phyloP scores from a whole-genome alignment of 192 early-diverging fungal genomes.

The Coemansia nantahalensis region DNA sequence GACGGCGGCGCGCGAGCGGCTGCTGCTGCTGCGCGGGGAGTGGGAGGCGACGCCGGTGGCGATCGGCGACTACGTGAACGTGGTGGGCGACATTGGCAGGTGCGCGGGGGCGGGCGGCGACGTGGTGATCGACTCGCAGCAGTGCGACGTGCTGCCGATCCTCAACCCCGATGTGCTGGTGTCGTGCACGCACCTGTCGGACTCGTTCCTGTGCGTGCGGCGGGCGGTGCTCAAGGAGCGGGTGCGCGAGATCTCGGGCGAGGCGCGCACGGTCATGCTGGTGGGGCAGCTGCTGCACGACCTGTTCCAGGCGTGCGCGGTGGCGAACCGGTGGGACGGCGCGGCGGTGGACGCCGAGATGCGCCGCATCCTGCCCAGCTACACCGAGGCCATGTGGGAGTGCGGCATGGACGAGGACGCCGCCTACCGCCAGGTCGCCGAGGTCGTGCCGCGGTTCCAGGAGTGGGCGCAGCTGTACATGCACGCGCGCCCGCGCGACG shows the following conservation, averaged over 20 bases:
- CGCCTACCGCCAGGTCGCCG: constrained; percentile 50
- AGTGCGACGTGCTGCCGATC: constrained; percentile 57
- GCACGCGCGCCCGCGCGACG: constrained; percentile 13
- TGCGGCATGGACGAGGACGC: constrained; percentile 61
- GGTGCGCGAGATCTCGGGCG: constrained; percentile 47
- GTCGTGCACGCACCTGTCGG: constrained; percentile 70
- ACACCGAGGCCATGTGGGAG: constrained; percentile 69
- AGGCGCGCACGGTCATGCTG: constrained; percentile 61
- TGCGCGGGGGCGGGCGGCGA: constrained; percentile 2
- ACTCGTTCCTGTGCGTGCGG: constrained; percentile 74
- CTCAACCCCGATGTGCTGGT: constrained; percentile 82
- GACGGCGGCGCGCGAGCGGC: constrained; percentile 29
- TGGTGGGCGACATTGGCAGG: constrained; percentile 25
- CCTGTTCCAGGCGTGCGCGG: constrained; percentile 68
- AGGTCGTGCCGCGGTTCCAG: constrained; percentile 55
- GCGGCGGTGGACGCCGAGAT: constrained; percentile 51
- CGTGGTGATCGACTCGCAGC: constrained; percentile 58
- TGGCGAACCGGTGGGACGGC: constrained; percentile 59
- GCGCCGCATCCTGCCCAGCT: constrained; percentile 50
- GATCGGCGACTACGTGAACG: constrained; percentile 63
- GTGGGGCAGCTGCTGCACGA: constrained; percentile 83
- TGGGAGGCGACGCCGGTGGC: constrained; percentile 61
- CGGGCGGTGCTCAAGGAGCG: constrained; percentile 74
- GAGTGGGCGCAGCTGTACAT: constrained; percentile 56
- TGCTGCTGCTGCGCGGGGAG: constrained; percentile 61